Conservation (phyloP, 139 green algal species). For the Chlorokybus atmophyticus region DNA sequence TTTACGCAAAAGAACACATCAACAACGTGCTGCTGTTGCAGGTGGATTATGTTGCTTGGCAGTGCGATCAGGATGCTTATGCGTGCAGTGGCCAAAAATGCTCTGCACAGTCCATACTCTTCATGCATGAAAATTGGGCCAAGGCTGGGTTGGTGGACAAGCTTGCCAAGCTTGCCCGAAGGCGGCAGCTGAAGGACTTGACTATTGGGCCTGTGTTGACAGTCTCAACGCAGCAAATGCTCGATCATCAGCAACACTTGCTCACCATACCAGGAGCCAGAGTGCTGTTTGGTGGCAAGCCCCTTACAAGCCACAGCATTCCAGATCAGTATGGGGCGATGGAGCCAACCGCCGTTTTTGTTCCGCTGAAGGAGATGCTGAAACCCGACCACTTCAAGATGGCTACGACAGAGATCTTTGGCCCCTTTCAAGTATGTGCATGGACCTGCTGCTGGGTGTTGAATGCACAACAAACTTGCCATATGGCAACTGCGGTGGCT, state of each 20-base stretch:
- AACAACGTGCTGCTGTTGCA: conserved; percentile 9
- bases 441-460: no score
- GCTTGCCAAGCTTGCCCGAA: conserved; percentile 40
- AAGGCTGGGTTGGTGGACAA: conserved; percentile 53
- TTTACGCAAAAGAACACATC: neutral
- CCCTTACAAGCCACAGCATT: conserved; percentile 70
- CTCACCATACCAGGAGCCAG: conserved; percentile 59
- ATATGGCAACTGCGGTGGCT: no score
- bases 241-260: no score
- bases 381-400: conserved; percentile 48
- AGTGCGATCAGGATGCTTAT: conserved; percentile 94
- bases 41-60: conserved; percentile 79
- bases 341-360: conserved; percentile 83
- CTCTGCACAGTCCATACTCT: conserved; percentile 88
- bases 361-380: conserved; percentile 67
- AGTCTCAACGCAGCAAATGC: conserved; percentile 3
- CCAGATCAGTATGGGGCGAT: conserved; percentile 80
- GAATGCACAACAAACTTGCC: no score
- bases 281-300: conserved; percentile 71
- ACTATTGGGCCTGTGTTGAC: conserved; percentile 82
- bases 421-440: conserved; percentile 69
- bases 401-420: conserved; percentile 89
- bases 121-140: conserved; percentile 69
- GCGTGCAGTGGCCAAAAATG: conserved; percentile 93
- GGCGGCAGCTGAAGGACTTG: conserved; percentile 64